A percentile compares a stretch with the other conserved stretches of the same genome.
Conservation (phyloP, 2,329 filamentous ascomycete genomes). For the Trichoderma endophyticum region DNA sequence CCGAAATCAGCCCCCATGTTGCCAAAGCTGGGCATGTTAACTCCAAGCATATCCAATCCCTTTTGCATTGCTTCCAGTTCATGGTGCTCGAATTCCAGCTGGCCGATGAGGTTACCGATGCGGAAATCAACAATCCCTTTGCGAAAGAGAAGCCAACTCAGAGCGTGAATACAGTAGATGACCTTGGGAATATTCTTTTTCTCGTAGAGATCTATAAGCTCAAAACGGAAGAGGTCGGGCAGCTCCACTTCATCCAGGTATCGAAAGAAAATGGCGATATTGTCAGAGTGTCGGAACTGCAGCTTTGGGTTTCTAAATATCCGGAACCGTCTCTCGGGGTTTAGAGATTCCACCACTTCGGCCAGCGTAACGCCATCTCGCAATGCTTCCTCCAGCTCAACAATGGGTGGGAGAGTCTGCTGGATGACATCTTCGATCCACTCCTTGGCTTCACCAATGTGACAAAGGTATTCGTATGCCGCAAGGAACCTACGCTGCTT, state of each 20-base stretch:
- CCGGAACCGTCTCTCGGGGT: conserved; percentile 69
- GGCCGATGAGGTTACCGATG: conserved; percentile 93
- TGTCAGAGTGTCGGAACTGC: conserved; percentile 95
- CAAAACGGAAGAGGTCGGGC: conserved; percentile 93
- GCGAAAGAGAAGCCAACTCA: conserved; percentile 95
- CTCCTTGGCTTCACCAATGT: conserved; percentile 97
- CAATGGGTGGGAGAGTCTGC: conserved; percentile 81
- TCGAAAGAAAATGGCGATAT: conserved; percentile 93
- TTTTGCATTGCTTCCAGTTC: conserved; percentile 97
- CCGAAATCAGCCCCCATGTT: conserved; percentile 97
- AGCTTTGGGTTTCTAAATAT: conserved; percentile 85
- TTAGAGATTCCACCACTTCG: conserved; percentile 86
- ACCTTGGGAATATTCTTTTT: conserved; percentile 99
- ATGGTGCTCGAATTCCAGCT: conserved; percentile 95
- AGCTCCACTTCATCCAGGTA: conserved; percentile 89
- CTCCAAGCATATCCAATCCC: conserved; percentile 89
- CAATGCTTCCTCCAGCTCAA: conserved; percentile 88
- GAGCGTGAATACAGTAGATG: conserved; percentile 95
- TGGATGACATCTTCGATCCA: conserved; percentile 95
- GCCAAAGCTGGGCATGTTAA: conserved; percentile 95
- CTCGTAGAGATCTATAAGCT: conserved; percentile 95
- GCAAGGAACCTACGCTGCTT: conserved; percentile 94
- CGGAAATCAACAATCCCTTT: conserved; percentile 94
- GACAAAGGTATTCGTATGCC: conserved; percentile 97
- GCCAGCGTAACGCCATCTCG: conserved; percentile 92